These are phyloP conservation scores for Termitomyces sp. DNA, from an alignment of 1,284 basidiomycete genomes.

Conservation along the genomic window DNA sequence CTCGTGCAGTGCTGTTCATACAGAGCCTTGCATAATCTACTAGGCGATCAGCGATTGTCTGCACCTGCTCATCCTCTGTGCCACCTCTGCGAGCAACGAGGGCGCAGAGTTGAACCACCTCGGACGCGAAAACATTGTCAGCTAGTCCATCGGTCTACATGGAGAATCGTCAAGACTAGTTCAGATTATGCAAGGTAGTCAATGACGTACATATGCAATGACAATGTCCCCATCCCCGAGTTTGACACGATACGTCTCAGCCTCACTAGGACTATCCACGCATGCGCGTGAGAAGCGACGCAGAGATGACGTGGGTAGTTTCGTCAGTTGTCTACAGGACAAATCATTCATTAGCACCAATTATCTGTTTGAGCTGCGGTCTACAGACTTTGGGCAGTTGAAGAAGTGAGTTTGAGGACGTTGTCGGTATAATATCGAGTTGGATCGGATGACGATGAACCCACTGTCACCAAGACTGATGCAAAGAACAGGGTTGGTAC, in stretches of 20 bases:
- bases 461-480: conserved; percentile 81
- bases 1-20: conserved; percentile 57
- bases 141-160: conserved; percentile 78
- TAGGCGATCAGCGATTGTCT: conserved; percentile 66
- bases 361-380: conserved; percentile 3
- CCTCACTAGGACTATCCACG: conserved; percentile 61
- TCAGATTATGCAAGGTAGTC: background rate
- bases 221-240: conserved; percentile 72
- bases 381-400: conserved; percentile 68
- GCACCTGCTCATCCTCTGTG: conserved; percentile 56
- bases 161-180: conserved; percentile 12
- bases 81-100: conserved; percentile 54
- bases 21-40: conserved; percentile 66
- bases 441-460: conserved; percentile 72
- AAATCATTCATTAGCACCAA: background rate
- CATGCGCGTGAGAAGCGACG: conserved; percentile 43
- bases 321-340: conserved; percentile 58
- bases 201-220: conserved; percentile 55
- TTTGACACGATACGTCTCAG: conserved; percentile 59
- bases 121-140: conserved; percentile 79
- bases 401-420: conserved; percentile 75
- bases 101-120: conserved; percentile 64
- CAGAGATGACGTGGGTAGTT: conserved; percentile 47
- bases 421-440: conserved; percentile 60
- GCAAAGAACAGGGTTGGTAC: conserved; percentile 1